Base-by-base conservation (phyloP, 1,284 basidiomycete genomes). In the Papiliotrema fonsecae region DNA sequence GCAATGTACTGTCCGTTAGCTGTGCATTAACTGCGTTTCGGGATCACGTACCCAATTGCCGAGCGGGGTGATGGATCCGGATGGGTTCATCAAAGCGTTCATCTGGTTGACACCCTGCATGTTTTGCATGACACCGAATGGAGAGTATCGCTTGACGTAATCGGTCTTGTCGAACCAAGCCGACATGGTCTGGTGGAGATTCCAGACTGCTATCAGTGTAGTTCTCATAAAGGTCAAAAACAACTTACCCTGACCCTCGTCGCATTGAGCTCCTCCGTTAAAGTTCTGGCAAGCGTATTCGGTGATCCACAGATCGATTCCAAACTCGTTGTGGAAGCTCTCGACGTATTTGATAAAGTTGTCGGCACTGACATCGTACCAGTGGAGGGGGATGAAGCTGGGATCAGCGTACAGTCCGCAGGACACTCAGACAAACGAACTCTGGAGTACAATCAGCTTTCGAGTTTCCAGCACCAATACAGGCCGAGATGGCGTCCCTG, bases 51-150 rank as follows among this genome's bases (percentile, higher is more conserved):
- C 64, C 67, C 65, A 71, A 21, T 37, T 45, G 43, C 72, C 72
- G 40, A 74, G 61, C 31, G 50, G 53, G 41, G 71, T 72, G 56
- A 72, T 70, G 45, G 36, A 31, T 18, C 71, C 71, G 31, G 51
- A 51, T 5, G 57, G 49, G 55, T 64, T 60, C 71, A 75, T 74
- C 42, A 74, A 76, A 45, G 75, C 69, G 72, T 89, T 86, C 39
- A 73, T 66, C 24, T 73, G 58, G 76, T 86, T 84, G 64, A 88
- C 85, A 46, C 81, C 80, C 51, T 78, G 75, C 79, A 90, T 79
- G 63, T 86, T 72, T 51, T 79, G 65, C 81, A 87, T 82, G 42
- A 78, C 75, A 65, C 82, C 86, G 66, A 88, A 91, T 35, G 81
- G 81, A 62, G 81, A 81, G 71, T 84, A 86, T 26, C 75, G 75